phyloP scores from a whole-genome alignment of 192 early-diverging fungal genomes.

The Umbelopsis vinacea region DNA sequence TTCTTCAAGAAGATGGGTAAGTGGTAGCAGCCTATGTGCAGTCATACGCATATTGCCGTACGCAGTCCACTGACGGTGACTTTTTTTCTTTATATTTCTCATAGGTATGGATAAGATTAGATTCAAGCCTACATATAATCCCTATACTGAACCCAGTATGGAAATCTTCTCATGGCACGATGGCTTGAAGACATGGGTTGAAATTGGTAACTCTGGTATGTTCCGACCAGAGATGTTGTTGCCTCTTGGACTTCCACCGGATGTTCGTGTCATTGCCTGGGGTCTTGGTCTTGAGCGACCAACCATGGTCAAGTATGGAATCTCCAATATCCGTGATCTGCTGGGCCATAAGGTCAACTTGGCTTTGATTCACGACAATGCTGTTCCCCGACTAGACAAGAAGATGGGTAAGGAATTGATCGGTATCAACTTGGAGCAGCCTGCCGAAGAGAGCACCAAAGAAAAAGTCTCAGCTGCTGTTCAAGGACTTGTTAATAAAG shows the following conservation, averaged over 20 bases:
- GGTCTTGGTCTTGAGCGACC: slow-evolving; percentile 96
- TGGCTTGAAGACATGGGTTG: slow-evolving; percentile 87
- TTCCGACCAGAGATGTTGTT: slow-evolving; percentile 99
- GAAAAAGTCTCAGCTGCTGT: slow-evolving; percentile 1
- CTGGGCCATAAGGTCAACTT: slow-evolving; percentile 95
- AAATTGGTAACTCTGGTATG: slow-evolving; percentile 99
- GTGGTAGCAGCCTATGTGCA: slow-evolving; percentile 62
- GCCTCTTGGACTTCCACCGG: slow-evolving; percentile 92
- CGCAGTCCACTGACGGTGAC: no score
- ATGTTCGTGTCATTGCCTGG: slow-evolving; percentile 97
- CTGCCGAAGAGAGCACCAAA: slow-evolving; percentile 3
- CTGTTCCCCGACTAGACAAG: slow-evolving; percentile 93
- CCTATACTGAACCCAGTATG: slow-evolving; percentile 99
- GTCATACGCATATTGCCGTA: no score
- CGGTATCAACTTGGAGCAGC: slow-evolving; percentile 38
- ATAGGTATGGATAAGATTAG: slow-evolving; percentile 80
- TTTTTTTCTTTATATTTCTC: no score
- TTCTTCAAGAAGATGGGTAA: slow-evolving; percentile 99
- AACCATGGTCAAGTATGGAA: slow-evolving; percentile 97
- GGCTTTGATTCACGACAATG: slow-evolving; percentile 85
- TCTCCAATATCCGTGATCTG: slow-evolving; percentile 93
- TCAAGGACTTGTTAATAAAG: slow-evolving; percentile 19
- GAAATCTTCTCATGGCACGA: slow-evolving; percentile 98
- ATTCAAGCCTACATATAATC: slow-evolving; percentile 99
- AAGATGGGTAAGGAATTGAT: slow-evolving; percentile 76